These are phyloP conservation scores for Pelargonium fulgidum DNA, from an alignment of 441 rosid genomes.

Conservation along the genomic window DNA sequence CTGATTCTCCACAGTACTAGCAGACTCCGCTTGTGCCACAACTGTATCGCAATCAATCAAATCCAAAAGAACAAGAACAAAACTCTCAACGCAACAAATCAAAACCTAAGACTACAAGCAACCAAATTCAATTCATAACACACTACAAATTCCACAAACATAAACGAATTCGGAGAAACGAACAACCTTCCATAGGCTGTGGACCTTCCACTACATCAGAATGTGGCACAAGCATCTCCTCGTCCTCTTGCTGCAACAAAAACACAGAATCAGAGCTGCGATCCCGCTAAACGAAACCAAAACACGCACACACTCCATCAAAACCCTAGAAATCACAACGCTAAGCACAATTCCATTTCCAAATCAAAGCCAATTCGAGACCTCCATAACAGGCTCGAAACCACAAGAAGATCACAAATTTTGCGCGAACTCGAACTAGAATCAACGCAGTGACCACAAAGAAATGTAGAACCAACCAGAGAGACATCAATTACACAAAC, in stretches of 20 bases:
- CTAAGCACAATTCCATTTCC: neutral
- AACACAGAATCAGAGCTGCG: conserved; percentile 30
- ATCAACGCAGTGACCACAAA: neutral
- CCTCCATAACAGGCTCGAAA: conserved; percentile 17
- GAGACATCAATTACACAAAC: too few relatives aligned
- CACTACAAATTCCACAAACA: conserved; percentile 5
- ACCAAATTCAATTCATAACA: too few relatives aligned
- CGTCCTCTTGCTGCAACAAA: conserved; percentile 75
- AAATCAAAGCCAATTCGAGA: conserved; percentile 21
- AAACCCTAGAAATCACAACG: neutral
- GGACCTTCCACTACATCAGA: conserved; percentile 86
- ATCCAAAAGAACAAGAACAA: conserved; percentile 18
- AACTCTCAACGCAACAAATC: too few relatives aligned
- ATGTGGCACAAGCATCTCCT: conserved; percentile 93
- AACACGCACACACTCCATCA: conserved; percentile 35
- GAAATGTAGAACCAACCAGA: too few relatives aligned
- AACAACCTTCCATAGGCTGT: conserved; percentile 87
- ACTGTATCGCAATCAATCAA: conserved; percentile 23
- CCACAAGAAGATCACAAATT: conserved; percentile 18
- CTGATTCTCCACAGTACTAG: conserved; percentile 57
- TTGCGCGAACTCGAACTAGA: neutral
- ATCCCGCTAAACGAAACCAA: conserved; percentile 25
- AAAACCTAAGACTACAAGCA: neutral
- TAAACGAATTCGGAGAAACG: neutral
- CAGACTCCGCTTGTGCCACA: conserved; percentile 60